These are phyloP conservation scores for Rhynchospora breviuscula DNA, from an alignment of 176 grass and related monocot species.

Conservation along the genomic window DNA sequence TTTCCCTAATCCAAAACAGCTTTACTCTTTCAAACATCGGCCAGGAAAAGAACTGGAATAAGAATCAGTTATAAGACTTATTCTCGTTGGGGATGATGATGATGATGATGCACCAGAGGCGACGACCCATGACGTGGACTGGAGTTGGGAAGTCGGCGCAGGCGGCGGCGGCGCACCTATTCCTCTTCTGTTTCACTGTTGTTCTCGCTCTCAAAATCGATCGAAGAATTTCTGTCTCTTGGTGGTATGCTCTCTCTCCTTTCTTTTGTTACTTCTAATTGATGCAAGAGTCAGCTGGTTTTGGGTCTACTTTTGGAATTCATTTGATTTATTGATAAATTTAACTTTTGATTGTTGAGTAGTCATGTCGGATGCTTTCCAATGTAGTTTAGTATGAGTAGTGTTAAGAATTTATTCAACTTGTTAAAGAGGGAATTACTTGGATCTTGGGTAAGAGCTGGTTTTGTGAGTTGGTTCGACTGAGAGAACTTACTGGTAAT, in stretches of 20 bases:
- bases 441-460: slow-evolving; percentile 1
- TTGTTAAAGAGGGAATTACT: neutral
- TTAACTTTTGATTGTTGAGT: neutral
- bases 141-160: slow-evolving; percentile 87
- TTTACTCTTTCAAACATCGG: neutral
- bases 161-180: slow-evolving; percentile 58
- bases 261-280: neutral
- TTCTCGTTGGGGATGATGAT: neutral
- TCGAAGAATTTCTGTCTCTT: slow-evolving; percentile 52
- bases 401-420: neutral
- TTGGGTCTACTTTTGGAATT: neutral
- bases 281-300: neutral
- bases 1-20: neutral
- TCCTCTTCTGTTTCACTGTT: slow-evolving; percentile 89
- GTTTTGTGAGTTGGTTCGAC: neutral
- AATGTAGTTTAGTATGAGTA: neutral
- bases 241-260: slow-evolving; percentile 51
- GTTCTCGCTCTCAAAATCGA: slow-evolving; percentile 73
- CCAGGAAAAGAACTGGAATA: neutral
- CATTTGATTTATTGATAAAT: neutral
- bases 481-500: slow-evolving; percentile 2
- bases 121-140: slow-evolving; percentile 65
- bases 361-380: neutral
- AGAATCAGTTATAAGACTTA: neutral
- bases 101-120: slow-evolving; percentile 52